phyloP scores from a whole-genome alignment of 208 protist genomes.

The Trypanosoma vivax region DNA sequence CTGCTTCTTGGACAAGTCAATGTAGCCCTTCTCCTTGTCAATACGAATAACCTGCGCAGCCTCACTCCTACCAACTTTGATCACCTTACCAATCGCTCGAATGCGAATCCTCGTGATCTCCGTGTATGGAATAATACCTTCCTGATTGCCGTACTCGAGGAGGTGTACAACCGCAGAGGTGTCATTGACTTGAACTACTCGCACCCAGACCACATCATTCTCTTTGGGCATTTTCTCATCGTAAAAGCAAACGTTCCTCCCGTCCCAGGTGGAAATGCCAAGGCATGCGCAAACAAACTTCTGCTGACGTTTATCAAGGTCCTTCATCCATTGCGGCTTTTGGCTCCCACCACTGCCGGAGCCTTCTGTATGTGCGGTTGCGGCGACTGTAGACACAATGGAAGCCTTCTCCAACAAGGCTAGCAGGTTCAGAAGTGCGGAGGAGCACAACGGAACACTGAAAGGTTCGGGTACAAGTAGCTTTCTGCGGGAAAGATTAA shows the following conservation, averaged over 20 bases:
- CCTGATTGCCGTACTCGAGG: slow-evolving; percentile 98
- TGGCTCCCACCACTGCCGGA: slow-evolving; percentile 24
- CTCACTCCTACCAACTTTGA: slow-evolving; percentile 95
- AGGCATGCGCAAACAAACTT: slow-evolving; percentile 74
- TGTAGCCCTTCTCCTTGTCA: slow-evolving; percentile 98
- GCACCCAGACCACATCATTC: slow-evolving; percentile 97
- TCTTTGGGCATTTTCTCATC: slow-evolving; percentile 88
- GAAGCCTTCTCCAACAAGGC: slow-evolving; percentile 67
- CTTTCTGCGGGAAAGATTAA: slow-evolving; percentile 48
- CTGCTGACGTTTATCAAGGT: slow-evolving; percentile 70
- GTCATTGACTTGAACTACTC: slow-evolving; percentile 90
- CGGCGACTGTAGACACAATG: slow-evolving; percentile 47
- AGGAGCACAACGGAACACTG: slow-evolving; percentile 44
- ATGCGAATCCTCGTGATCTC: slow-evolving; percentile 97
- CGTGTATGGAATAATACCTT: slow-evolving; percentile 98
- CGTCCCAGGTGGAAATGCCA: slow-evolving; percentile 71
- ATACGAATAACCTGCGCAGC: slow-evolving; percentile 97
- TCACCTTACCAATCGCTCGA: slow-evolving; percentile 98
- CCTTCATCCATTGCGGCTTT: slow-evolving; percentile 59
- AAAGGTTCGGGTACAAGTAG: slow-evolving; percentile 60
- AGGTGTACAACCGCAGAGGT: slow-evolving; percentile 92
- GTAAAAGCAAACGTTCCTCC: slow-evolving; percentile 67
- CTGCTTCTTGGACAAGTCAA: slow-evolving; percentile 97
- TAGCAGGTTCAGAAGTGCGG: slow-evolving; percentile 47
- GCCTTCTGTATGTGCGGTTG: slow-evolving; percentile 43